Conservation (phyloP, 2,329 filamentous ascomycete species). For the Aspergillus tubingensis region DNA sequence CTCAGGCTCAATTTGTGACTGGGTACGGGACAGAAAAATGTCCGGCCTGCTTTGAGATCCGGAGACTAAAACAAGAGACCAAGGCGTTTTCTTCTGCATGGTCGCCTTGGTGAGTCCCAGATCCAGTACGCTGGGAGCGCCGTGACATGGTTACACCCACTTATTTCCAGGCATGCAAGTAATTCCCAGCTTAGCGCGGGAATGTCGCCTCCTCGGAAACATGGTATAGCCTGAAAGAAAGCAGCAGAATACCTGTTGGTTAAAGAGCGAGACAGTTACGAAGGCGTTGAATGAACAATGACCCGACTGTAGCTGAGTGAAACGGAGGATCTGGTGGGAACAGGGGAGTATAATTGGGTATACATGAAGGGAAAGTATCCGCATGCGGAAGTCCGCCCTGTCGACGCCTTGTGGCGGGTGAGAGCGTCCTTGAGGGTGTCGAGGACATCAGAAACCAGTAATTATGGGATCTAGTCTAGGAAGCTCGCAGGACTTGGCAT, state of each 20-base stretch:
- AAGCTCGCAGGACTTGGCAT: slow-evolving; percentile 1
- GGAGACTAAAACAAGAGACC: neutral
- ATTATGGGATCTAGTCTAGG: neutral
- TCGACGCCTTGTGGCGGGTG: neutral
- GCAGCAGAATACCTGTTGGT: too few species aligned
- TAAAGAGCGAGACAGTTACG: too few species aligned
- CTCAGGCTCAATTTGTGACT: neutral
- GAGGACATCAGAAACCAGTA: neutral
- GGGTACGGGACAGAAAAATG: neutral
- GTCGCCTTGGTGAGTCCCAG: neutral
- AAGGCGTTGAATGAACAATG: neutral
- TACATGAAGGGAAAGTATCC: neutral
- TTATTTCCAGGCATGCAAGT: neutral
- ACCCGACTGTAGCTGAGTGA: neutral
- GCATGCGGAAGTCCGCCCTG: neutral
- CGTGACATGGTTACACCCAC: neutral
- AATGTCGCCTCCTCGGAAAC: neutral
- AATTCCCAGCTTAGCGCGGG: neutral
- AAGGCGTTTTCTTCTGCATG: neutral
- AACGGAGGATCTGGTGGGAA: neutral
- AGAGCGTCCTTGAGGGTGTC: neutral
- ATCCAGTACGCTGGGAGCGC: neutral
- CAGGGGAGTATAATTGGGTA: neutral
- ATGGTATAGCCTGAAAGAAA: neutral
- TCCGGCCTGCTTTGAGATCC: neutral